These are phyloP conservation scores for Monosporascus sp. DNA, from an alignment of 2,329 filamentous ascomycete species.

Conservation along the genomic window DNA sequence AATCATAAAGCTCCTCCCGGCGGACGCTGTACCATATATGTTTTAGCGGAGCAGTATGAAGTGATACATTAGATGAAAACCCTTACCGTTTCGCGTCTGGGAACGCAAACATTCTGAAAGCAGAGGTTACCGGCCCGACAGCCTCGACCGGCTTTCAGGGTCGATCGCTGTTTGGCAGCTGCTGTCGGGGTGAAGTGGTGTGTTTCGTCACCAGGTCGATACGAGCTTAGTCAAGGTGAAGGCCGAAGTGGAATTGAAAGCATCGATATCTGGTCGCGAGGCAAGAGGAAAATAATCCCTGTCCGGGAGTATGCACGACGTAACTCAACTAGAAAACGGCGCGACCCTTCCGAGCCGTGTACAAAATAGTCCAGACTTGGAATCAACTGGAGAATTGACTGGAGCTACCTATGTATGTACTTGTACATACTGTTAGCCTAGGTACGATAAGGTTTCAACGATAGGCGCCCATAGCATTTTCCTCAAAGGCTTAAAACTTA, in stretches of 20 bases:
- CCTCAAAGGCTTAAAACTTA: too few relatives aligned
- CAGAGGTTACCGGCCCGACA: too few relatives aligned
- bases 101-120: slow-evolving; percentile 41
- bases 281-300: background rate
- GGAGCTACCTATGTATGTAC: too few relatives aligned
- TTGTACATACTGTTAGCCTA: too few relatives aligned
- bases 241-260: background rate
- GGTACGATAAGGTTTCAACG: too few relatives aligned
- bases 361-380: too few relatives aligned
- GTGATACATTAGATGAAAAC: background rate
- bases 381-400: too few relatives aligned
- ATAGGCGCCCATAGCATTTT: too few relatives aligned
- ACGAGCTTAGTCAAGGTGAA: background rate
- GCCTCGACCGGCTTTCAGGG: background rate
- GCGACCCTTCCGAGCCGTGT: too few relatives aligned
- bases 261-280: background rate
- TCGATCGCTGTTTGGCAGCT: background rate
- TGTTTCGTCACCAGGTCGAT: background rate
- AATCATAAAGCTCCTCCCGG: slow-evolving; percentile 46
- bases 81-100: slow-evolving; percentile 48
- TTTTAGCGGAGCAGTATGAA: slow-evolving; percentile 6
- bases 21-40: slow-evolving; percentile 40
- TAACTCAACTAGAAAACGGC: background rate
- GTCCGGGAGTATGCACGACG: background rate
- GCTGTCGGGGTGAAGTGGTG: background rate